Evolutionary conservation across 768 basidiomycete species (phyloP), one percentile per base, ranked within the genome.

Genomic region (Tylopilus balloui): DNA sequence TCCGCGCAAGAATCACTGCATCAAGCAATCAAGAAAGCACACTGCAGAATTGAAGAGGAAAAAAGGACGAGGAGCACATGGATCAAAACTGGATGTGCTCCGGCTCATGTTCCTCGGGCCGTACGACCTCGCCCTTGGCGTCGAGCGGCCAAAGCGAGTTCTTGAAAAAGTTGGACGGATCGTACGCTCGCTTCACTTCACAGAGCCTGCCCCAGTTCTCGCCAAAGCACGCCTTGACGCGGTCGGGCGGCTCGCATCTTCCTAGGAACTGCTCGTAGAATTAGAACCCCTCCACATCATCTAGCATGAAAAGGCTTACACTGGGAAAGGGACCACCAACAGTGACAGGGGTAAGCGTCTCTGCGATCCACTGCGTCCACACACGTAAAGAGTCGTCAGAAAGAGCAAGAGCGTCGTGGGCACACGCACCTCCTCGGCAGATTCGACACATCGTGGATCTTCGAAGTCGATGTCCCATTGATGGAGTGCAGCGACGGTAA

Each of bases 401-500:
- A 48, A 24, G 41, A 35, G 24, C 27, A 37, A 11, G 25, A 32
- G 34, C 1, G 11, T 24, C 4, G n/a, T 10, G n/a, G 9, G 12
- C 3, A 55, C 12, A 34, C 76, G 57, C 48, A 86, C 87, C 68
- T 87, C 84, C 67, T 93, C 89, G 14, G 91, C 92, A 35, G 89
- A 84, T 44, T 75, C 75, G 38, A 91, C 75, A 54, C 92, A 95
- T n/a, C 80, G 73, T 37, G 83, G 80, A 61, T 95, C 92, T 53
- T 86, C 79, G 36, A 86, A 70, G 25, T 84, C 78, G 71, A 92
- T 84, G 52, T 89, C 86, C 92, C 92, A 95, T 63, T 95, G 92
- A 65, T 94, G 92, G 21, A 94, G 73, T 15, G 92, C 92, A 3
- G 89, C 87, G 46, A 95, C 81, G 3, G 88, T 92, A 69, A 92